Evolutionary conservation across 805 yeast species (phyloP).

Genomic region (Teunomyces stri): DNA sequence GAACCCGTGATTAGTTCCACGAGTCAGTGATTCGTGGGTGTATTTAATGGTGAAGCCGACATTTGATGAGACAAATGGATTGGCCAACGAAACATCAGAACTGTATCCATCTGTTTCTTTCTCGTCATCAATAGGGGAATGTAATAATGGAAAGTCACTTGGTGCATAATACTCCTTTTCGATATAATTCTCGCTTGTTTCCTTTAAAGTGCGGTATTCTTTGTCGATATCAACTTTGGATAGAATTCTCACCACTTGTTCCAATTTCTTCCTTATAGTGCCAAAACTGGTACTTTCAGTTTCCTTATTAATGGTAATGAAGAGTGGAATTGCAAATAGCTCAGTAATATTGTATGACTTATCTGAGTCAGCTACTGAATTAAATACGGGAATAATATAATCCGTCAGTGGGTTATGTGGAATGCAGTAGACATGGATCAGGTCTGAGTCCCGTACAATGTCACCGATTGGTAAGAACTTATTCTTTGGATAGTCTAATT

Average conservation of each 20-base stretch:
- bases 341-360: conserved; percentile 36
- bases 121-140: conserved; percentile 12
- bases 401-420: conserved; percentile 45
- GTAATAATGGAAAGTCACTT: conserved; percentile 36
- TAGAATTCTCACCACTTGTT: conserved; percentile 29
- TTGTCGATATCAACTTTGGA: conserved; percentile 21
- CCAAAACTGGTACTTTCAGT: conserved; percentile 56
- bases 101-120: conserved; percentile 36
- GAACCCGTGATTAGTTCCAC: background rate
- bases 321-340: conserved; percentile 75
- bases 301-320: conserved; percentile 52
- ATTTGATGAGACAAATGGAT: conserved; percentile 49
- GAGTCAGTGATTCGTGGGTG: background rate
- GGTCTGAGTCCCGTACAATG: conserved; percentile 60
- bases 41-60: conserved; percentile 47
- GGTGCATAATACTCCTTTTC: conserved; percentile 19
- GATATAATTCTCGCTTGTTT: conserved; percentile 5
- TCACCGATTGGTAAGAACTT: conserved; percentile 65
- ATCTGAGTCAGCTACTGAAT: conserved; percentile 37
- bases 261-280: conserved; percentile 54
- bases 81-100: conserved; percentile 51
- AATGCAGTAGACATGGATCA: conserved; percentile 58
- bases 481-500: conserved; percentile 51
- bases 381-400: conserved; percentile 59
- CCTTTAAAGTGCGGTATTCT: conserved; percentile 20